Evolutionary conservation across 441 rosid genomes (phyloP), one percentile per base, ranked within the genome.

Genomic region (Erodium trifolium): DNA sequence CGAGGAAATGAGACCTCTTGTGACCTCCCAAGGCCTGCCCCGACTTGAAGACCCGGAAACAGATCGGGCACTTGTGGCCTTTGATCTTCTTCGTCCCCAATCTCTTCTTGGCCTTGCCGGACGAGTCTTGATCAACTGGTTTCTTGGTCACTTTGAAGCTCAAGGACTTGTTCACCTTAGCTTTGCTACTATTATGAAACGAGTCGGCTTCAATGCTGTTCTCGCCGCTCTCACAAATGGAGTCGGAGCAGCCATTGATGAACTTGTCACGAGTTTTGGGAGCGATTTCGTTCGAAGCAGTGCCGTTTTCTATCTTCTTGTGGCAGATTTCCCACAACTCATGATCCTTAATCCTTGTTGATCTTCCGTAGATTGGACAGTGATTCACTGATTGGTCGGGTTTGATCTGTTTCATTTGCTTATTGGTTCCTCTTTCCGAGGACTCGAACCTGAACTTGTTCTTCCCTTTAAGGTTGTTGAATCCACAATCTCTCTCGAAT

Each of bases 21-120:
- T 93, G 98, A 47, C 98, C 94, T 29, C 94, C 97, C 75, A 93
- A 78, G 57, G 98, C 98, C 81, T 89, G 97, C 37, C 90, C 98
- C 43, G 98, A 91, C 73, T 77, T 81, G 80, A 87, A 93, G 59
- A 86, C 85, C 82, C 78, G 86, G 75, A 77, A 87, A 85, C 97
- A 93, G 77, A 91, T 80, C 2, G 97, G 96, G 37, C 97, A 93
- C 78, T 83, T 86, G n/a, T 88, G 98, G 2, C 73, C 77, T 74
- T 79, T 82, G 68, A 70, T 82, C 65, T 75, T 87, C 81, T 81
- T 84, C 0, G 70, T 64, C 34, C 70, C 75, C 11, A 43, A 8
- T 74, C 79, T 84, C 76, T 71, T 80, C 34, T 69, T 72, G 68
- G 57, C 73, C 77, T 73, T 39, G 1, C 45, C 45, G 7, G 45